Evolutionary conservation across 2,329 filamentous ascomycete genomes (phyloP), one percentile per base, ranked within the genome.

Genomic region (Fusarium nodosum): DNA sequence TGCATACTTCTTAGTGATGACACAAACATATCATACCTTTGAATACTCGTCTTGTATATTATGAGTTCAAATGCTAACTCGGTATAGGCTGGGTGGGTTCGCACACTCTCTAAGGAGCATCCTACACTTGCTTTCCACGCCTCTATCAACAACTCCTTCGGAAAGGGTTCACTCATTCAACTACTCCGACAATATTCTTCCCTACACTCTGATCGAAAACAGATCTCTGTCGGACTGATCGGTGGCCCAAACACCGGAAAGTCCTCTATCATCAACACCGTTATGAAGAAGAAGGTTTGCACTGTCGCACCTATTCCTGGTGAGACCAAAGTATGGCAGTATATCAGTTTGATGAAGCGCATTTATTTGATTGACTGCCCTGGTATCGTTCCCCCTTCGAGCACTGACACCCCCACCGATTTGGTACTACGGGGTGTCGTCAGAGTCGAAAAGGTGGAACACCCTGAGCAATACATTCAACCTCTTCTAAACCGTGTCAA

Each of bases 1-100:
- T 90, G 91, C 88, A 88, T 87, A 87, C 86, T 92, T 98, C 96
- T 97, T 99, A 99, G 96, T 98, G 91, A 93, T 91, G 93, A 92
- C 91, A 91, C 94, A 95, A 88, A 99, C 84, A 86, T 82, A 75
- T 76, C 70, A 59, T 72, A 53, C 5, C 22, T 38, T 72, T 47
- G 13, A 31, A 41, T 26, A 16, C 8, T 34, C 26, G 5, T 50
- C n/a, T 16, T 13, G 48, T 47, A 52, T 9, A 66, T 75, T 73
- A 56, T 1, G 26, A 31, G 53, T 28, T 60, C 41, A 39, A 50
- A 58, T 62, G 48, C 76, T 77, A 73, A 76, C 64, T 72, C 50
- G 58, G 45, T 33, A 68, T 56, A 98, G 96, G 95, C 96, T 75
- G 89, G 91, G 64, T 99, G 96, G 96, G 95, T 99, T 55, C 91